Evolutionary conservation across 306 rosid species (phyloP), one percentile per base, ranked within the genome.

Genomic region (Vigna reflexopilosa): DNA sequence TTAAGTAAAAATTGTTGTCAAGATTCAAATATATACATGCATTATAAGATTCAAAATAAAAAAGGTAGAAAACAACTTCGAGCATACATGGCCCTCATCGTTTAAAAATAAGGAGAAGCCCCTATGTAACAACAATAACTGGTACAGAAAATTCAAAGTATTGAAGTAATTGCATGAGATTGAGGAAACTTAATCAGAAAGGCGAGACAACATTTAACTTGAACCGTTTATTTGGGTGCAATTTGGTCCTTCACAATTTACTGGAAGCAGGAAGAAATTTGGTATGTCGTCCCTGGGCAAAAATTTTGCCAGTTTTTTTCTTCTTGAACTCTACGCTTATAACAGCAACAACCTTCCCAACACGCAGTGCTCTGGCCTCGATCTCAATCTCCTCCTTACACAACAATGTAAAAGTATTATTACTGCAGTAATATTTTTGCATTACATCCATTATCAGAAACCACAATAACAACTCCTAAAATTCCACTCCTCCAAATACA

Each of bases 241-340:
- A 63, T 51, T 26, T 80, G 19, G 73, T 2, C 45, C 22, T 83
- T 85, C 89, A 91, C 77, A 93, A 17, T 81, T 87, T 93, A 79
- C 98, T 91, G 12, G 83, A 0, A 40, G 73, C 0, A 5, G 90
- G 81, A 44, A 91, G 89, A 77, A 84, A 93, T 82, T 89, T 91
- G 66, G 97, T 91, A 81, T 89, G 98, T 55, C 94, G 96, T 2
- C 96, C 96, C 78, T 89, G 96, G 1, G 94, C 96, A 52, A 93
- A 76, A 70, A 93, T 65, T 80, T 91, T 93, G 55, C 96, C 91
- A 0, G 90, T 89, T 58, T 75, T 67, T 74, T 90, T 93, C 83
- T 88, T 93, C 84, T 88, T 87, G 45, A 93, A 79, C 86, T 90
- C 93, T 13, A 93, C 94, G 11, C 88, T 93, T 8, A 81, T 79